phyloP scores from a whole-genome alignment of 2,329 filamentous ascomycete genomes.

The Sarocladium kiliense region DNA sequence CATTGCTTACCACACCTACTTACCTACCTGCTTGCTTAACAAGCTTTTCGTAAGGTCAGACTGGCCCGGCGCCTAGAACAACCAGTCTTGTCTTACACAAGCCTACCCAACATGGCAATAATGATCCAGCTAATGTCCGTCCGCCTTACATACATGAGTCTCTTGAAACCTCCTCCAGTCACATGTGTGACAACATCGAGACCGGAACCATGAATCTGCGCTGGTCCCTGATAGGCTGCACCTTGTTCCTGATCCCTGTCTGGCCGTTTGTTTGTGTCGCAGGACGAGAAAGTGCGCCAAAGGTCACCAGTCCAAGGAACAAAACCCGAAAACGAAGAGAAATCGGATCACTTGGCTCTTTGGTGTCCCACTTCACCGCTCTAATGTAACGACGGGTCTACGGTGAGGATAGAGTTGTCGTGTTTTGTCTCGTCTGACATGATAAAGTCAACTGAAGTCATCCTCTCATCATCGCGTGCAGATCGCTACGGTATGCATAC shows the following conservation, averaged over 20 bases:
- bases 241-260: neutral
- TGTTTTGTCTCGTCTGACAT: neutral
- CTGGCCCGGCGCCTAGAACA: no score
- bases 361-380: no score
- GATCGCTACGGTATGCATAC: neutral
- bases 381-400: no score
- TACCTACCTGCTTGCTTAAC: no score
- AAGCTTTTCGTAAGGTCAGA: neutral
- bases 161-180: conserved; percentile 2
- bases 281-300: no score
- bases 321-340: neutral
- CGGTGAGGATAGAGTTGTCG: no score
- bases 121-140: neutral
- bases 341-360: neutral
- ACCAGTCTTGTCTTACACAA: neutral
- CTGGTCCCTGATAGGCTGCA: neutral
- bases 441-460: neutral
- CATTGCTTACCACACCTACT: neutral
- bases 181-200: conserved; percentile 7
- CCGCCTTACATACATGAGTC: neutral
- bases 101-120: neutral
- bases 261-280: neutral
- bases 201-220: neutral
- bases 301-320: neutral
- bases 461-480: neutral